Conservation (phyloP, 257 asterid species). For the Jacaranda copaia region DNA sequence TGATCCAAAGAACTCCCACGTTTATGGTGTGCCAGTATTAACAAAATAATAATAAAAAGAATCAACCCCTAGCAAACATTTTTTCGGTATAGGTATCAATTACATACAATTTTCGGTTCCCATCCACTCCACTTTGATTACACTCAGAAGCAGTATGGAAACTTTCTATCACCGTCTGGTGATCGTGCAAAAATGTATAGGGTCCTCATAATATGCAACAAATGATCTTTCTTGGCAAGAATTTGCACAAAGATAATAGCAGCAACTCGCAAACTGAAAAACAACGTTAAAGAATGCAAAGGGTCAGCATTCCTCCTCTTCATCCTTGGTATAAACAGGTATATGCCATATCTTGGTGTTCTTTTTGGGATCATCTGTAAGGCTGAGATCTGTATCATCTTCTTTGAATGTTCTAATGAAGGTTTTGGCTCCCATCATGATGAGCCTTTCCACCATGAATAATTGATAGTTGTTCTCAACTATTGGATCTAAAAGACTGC, state of each 20-base stretch:
- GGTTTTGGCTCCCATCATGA: conserved; percentile 84
- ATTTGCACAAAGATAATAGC: too few species aligned
- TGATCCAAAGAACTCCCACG: background rate
- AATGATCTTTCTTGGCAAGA: too few species aligned
- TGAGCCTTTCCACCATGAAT: conserved; percentile 89
- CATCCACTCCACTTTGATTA: background rate
- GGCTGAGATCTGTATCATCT: conserved; percentile 73
- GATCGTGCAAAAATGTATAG: background rate
- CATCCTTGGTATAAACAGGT: conserved; percentile 74
- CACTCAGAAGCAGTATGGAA: background rate
- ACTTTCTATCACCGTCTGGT: background rate
- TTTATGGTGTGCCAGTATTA: background rate
- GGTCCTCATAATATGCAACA: too few species aligned
- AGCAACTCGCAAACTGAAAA: too few species aligned
- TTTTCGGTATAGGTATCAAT: background rate
- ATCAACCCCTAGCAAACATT: background rate
- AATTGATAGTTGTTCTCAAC: conserved; percentile 88
- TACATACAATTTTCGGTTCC: conserved; percentile 26
- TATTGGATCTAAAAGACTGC: conserved; percentile 74
- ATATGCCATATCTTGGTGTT: conserved; percentile 81
- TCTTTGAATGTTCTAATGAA: conserved; percentile 74
- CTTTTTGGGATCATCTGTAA: conserved; percentile 95
- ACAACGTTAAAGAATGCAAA: background rate
- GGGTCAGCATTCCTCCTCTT: conserved; percentile 57
- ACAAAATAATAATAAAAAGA: background rate